Evolutionary conservation across 352 stramenopile species (phyloP), one percentile per base, ranked within the genome.

Genomic region (Salisapilia sapeloensis): DNA sequence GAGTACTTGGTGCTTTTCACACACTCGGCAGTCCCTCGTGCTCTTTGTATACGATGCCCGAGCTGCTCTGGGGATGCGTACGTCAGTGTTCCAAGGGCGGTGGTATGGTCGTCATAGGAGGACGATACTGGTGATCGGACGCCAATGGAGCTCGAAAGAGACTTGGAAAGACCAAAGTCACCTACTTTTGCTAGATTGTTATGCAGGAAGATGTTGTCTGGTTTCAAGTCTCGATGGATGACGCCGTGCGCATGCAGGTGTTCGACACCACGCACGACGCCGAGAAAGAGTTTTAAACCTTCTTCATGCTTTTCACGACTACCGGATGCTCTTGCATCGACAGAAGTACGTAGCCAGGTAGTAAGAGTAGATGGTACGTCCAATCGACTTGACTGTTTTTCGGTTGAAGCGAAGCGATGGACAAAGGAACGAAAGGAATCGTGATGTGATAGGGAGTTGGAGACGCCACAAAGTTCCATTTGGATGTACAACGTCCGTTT

Each of bases 31-130:
- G 50, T 50, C 20, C 61, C 15, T 56, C 54, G 38, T 48, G 56
- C 17, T 42, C 50, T 16, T 31, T 64, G 35, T 70, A 75, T n/a
- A 34, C 58, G 53, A 29, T 76, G 63, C 3, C 71, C 71, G 5
- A 89, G 54, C 42, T 89, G 72, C 39, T 89, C 72, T n/a, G 72
- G 72, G n/a, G 72, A 89, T 18, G 72, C 72, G 37, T 89, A 89
- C 18, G 71, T 80, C 32, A 85, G 83, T 12, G 72, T 89, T 15
- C 72, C 72, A 9, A 89, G 50, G 2, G 65, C 69, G 6, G 72
- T 89, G 14, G 72, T 89, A 40, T 89, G 72, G 31, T 78, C 56
- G 8, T 58, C 58, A 4, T 56, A 49, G 31, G 51, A 33, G n/a
- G n/a, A n/a, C n/a, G n/a, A n/a, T 13, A 28, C 10, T 28, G 24